phyloP scores from a whole-genome alignment of 1,284 basidiomycete genomes.

The Ceratobasidium sp. region DNA sequence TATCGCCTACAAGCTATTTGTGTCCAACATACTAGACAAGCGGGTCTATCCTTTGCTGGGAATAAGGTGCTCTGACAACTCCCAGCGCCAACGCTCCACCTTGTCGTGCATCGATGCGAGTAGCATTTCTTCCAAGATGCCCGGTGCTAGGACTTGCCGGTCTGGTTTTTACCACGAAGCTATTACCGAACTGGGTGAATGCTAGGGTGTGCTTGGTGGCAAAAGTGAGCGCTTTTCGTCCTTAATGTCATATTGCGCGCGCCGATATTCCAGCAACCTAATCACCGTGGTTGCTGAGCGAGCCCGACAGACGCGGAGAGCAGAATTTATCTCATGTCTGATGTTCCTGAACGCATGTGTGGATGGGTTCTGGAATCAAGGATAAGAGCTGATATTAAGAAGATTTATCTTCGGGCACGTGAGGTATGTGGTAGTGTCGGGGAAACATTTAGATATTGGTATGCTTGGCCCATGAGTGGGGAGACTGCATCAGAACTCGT shows the following conservation, averaged over 20 bases:
- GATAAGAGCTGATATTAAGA: slow-evolving; percentile 16
- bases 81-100: background rate
- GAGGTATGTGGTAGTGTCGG: slow-evolving; percentile 1
- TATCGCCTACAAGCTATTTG: too few relatives aligned
- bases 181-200: background rate
- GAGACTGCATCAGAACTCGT: slow-evolving; percentile 1
- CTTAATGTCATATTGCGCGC: too few relatives aligned
- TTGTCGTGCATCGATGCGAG: background rate
- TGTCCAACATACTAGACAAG: too few relatives aligned
- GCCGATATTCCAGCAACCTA: background rate
- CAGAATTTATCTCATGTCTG: background rate
- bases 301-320: slow-evolving; percentile 9
- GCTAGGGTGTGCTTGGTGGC: too few relatives aligned
- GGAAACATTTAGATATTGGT: background rate
- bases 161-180: too few relatives aligned
- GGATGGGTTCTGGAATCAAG: slow-evolving; percentile 20
- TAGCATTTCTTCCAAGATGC: too few relatives aligned
- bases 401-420: background rate
- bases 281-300: background rate
- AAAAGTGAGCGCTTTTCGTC: too few relatives aligned
- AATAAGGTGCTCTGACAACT: background rate
- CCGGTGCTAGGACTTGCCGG: too few relatives aligned
- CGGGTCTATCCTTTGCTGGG: too few relatives aligned
- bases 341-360: slow-evolving; percentile 20
- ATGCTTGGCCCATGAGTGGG: background rate